phyloP scores from a whole-genome alignment of 129 eudicot species.

The Lonicera japonica region DNA sequence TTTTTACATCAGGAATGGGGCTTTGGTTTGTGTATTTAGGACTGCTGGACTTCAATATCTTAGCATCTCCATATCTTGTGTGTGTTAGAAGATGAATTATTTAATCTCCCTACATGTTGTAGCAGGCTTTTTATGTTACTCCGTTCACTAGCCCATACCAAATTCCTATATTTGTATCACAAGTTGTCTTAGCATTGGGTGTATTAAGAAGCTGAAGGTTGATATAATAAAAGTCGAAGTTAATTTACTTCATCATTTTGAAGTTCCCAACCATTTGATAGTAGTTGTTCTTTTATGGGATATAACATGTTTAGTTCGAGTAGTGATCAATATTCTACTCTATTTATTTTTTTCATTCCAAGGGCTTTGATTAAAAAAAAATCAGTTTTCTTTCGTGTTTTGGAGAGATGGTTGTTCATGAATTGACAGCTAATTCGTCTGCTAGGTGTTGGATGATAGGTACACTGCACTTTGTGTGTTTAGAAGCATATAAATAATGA shows the following conservation, averaged over 20 bases:
- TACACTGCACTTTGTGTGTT: background rate
- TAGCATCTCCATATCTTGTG: conserved; percentile 5
- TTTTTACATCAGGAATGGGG: conserved; percentile 12
- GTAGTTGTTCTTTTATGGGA: background rate
- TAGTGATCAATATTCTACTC: no score
- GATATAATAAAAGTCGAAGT: conserved; percentile 3
- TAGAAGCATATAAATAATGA: no score
- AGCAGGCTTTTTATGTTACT: background rate
- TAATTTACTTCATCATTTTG: conserved; percentile 2
- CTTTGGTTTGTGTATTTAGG: background rate
- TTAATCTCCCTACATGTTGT: conserved; percentile 9
- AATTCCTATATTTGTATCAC: conserved; percentile 2
- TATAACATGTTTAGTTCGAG: no score
- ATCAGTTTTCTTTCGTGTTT: background rate
- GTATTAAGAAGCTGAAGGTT: conserved; percentile 6
- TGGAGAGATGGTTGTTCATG: background rate
- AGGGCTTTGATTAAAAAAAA: no score
- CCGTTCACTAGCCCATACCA: background rate
- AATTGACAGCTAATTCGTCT: background rate
- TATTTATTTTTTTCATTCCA: no score
- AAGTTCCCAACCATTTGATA: background rate
- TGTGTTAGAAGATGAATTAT: conserved; percentile 3
- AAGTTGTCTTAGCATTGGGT: conserved; percentile 3
- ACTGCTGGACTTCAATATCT: conserved; percentile 4
- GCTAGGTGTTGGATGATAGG: background rate